Conservation (phyloP, 441 rosid genomes). For the Populus hybrid region DNA sequence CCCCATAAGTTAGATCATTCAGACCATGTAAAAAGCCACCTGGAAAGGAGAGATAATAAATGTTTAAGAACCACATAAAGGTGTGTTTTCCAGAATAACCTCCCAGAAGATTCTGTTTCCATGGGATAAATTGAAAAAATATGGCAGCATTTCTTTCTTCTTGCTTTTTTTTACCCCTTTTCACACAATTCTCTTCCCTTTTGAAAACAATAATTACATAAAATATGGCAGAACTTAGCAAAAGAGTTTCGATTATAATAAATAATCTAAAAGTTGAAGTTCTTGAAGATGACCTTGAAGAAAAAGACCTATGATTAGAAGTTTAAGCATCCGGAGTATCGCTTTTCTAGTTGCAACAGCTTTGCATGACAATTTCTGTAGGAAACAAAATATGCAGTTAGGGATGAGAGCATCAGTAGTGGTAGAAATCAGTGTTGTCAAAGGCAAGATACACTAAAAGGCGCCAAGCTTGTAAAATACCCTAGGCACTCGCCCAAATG, state of each 20-base stretch:
- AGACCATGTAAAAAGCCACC: conserved; percentile 84
- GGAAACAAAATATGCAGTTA: conserved; percentile 7
- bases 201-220: neutral
- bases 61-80: conserved; percentile 1
- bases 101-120: neutral
- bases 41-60: conserved; percentile 26
- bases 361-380: conserved; percentile 55
- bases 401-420: neutral
- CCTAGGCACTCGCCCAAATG: too few species aligned
- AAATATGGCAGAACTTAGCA: neutral
- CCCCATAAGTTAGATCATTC: conserved; percentile 59
- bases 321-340: conserved; percentile 49
- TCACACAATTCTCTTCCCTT: neutral
- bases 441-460: too few species aligned
- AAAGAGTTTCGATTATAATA: neutral
- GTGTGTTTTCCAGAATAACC: neutral
- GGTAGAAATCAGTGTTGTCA: too few species aligned
- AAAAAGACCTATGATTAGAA: conserved; percentile 59
- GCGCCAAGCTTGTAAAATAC: too few species aligned
- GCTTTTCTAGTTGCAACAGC: conserved; percentile 65
- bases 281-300: conserved; percentile 57
- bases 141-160: neutral
- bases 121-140: neutral
- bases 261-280: conserved; percentile 1
- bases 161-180: neutral